Evolutionary conservation across 805 yeast species (phyloP), one percentile per base, ranked within the genome.

Genomic region (Metschnikowia chrysomelidarum): DNA sequence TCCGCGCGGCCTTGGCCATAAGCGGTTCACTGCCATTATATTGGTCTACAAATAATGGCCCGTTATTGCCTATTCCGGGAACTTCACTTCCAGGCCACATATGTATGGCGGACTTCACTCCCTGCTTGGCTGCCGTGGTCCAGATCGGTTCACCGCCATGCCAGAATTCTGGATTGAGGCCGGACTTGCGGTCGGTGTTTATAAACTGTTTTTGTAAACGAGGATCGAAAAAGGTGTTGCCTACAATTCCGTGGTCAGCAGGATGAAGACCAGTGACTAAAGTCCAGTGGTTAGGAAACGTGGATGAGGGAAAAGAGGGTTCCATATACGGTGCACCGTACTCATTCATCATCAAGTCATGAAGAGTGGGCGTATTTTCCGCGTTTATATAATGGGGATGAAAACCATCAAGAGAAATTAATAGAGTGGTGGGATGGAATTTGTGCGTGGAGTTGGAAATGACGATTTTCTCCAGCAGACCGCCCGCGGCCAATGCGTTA

Each of bases 21-120:
- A 86, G 60, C 0, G 70, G 46, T 57, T 85, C 95, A 2, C 77
- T 59, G 4, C 76, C 78, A 50, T 87, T 78, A 60, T 74, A 89
- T 35, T 62, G 59, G 46, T 82, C 93, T 21, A 77, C 76, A 30
- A 71, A 73, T 37, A 71, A 53, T 2, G 83, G 80, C 67, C 37
- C 53, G 38, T 22, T 50, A 21, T 56, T 53, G 10, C 62, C 64
- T 5, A 60, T 61, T 52, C 74, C 77, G 17, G 73, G 71, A 6
- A 80, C 94, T 49, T 87, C 95, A 40, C 88, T 78, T 2, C 96
- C 96, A 0, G 96, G 96, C 95, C 95, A 89, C 96, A 87, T 88
- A 58, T 88, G 95, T n/a, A 87, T 82, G 0, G 88, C 94, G 4
- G 82, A 60, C 3, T 63, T 62, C 2, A 82, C 71, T 5, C 79